Evolutionary conservation across 1,284 basidiomycete genomes (phyloP).

Genomic region (Leccinum insolens): DNA sequence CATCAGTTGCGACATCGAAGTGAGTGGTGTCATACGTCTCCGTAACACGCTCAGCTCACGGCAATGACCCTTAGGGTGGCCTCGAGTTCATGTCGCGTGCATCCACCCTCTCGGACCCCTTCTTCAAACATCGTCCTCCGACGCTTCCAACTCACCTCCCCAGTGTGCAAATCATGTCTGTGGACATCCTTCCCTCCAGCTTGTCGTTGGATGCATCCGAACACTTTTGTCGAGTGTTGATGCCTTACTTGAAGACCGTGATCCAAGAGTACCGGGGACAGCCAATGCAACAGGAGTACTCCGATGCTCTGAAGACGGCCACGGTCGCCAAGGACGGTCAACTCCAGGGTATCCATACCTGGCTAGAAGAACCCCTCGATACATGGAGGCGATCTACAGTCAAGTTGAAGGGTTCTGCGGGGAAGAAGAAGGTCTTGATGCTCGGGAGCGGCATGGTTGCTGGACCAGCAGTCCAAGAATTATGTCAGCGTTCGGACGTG

Average conservation of each 20-base stretch:
- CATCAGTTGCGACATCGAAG: constrained; percentile 84
- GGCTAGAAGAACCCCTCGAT: constrained; percentile 60
- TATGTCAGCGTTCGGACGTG: constrained; percentile 61
- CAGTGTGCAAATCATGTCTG: constrained; percentile 77
- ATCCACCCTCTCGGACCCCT: constrained; percentile 79
- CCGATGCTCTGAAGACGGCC: constrained; percentile 61
- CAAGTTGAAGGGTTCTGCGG: constrained; percentile 6
- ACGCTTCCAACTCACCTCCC: constrained; percentile 49
- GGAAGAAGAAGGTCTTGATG: constrained; percentile 65
- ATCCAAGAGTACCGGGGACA: constrained; percentile 43
- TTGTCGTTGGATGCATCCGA: constrained; percentile 80
- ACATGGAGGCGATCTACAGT: constrained; percentile 37
- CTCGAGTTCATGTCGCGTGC: constrained; percentile 78
- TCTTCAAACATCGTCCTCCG: constrained; percentile 56
- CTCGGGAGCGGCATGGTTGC: constrained; percentile 94
- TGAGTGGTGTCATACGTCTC: constrained; percentile 30
- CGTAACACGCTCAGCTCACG: background rate
- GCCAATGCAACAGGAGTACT: constrained; percentile 25
- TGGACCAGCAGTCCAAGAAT: constrained; percentile 78
- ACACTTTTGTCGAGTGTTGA: constrained; percentile 70
- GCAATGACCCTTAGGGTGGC: constrained; percentile 58
- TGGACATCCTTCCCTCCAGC: constrained; percentile 87
- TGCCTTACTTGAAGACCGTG: constrained; percentile 70
- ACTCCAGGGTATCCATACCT: constrained; percentile 56
- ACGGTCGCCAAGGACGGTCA: constrained; percentile 69